Conservation (phyloP, 2,329 filamentous ascomycete genomes). For the Apiospora koreana region DNA sequence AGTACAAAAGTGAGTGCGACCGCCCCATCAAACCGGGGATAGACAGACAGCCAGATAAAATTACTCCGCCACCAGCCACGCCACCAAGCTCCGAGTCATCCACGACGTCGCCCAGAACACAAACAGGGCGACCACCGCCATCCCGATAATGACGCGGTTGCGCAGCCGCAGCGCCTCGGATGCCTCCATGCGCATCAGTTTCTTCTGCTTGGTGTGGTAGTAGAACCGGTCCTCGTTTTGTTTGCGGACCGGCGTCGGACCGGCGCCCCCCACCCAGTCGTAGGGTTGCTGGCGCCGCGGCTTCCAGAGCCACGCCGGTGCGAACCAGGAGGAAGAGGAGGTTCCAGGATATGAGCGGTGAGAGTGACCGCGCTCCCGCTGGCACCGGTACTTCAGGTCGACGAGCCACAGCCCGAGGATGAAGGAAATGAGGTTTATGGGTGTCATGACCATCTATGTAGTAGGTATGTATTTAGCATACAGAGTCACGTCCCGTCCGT, state of each 20-base stretch:
- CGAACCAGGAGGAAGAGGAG: constrained; percentile 45
- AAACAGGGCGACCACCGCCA: constrained; percentile 41
- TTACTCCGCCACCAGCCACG: not conserved
- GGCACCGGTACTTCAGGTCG: constrained; percentile 56
- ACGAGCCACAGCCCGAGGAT: constrained; percentile 65
- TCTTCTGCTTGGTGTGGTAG: constrained; percentile 59
- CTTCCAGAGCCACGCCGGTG: constrained; percentile 19
- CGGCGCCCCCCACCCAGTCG: not conserved
- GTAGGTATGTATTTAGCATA: not conserved
- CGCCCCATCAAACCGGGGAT: not conserved
- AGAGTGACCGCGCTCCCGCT: constrained; percentile 38
- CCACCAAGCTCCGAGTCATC: constrained; percentile 9
- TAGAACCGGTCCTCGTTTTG: constrained; percentile 36
- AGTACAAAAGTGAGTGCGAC: not conserved
- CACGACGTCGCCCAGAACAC: constrained; percentile 32
- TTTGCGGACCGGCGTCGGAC: not conserved
- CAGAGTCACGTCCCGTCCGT: not conserved
- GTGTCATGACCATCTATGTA: constrained; percentile 51
- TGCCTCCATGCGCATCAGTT: constrained; percentile 63
- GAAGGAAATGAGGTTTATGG: constrained; percentile 65
- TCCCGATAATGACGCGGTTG: constrained; percentile 49
- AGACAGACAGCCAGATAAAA: too few relatives aligned
- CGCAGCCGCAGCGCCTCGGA: constrained; percentile 65
- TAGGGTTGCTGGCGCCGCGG: constrained; percentile 15
- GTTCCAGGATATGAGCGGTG: constrained; percentile 26